Evolutionary conservation across 1,284 basidiomycete genomes (phyloP).

Genomic region (Rhodofomes roseus): DNA sequence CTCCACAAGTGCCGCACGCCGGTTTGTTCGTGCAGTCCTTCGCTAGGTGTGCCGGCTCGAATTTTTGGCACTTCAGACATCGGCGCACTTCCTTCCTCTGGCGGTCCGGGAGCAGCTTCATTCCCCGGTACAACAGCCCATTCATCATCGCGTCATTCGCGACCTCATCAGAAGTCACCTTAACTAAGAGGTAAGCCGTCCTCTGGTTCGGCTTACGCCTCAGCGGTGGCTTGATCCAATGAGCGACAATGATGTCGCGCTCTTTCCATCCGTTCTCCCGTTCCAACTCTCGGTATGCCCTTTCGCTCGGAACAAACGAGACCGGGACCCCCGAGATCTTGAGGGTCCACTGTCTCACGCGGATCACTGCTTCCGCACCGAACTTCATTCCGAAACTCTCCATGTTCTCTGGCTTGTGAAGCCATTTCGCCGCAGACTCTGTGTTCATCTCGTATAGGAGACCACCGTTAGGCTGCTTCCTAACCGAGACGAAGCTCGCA

Average conservation of each 20-base stretch:
- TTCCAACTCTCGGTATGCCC: background rate
- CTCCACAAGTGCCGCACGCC: slow-evolving; percentile 7
- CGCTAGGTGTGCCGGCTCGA: slow-evolving; percentile 4
- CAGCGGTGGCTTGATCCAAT: background rate
- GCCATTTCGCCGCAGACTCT: background rate
- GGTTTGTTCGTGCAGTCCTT: background rate
- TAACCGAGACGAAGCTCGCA: background rate
- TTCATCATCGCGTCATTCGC: slow-evolving; percentile 1
- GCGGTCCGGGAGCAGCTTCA: background rate
- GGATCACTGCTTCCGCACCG: background rate
- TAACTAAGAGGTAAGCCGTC: background rate
- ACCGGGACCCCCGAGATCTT: background rate
- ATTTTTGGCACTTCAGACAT: slow-evolving; percentile 11
- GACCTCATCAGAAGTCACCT: background rate
- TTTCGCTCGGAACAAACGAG: background rate
- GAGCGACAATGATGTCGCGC: background rate
- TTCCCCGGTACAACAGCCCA: background rate
- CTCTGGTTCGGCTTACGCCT: background rate
- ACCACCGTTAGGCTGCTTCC: background rate
- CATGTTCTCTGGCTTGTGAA: background rate
- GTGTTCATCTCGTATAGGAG: background rate
- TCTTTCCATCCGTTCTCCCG: background rate
- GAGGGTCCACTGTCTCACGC: background rate
- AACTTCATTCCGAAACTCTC: background rate
- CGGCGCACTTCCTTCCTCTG: slow-evolving; percentile 4